Evolutionary conservation across 371 early-diverging fungal genomes (phyloP).

Genomic region (Gilbertella persicaria): DNA sequence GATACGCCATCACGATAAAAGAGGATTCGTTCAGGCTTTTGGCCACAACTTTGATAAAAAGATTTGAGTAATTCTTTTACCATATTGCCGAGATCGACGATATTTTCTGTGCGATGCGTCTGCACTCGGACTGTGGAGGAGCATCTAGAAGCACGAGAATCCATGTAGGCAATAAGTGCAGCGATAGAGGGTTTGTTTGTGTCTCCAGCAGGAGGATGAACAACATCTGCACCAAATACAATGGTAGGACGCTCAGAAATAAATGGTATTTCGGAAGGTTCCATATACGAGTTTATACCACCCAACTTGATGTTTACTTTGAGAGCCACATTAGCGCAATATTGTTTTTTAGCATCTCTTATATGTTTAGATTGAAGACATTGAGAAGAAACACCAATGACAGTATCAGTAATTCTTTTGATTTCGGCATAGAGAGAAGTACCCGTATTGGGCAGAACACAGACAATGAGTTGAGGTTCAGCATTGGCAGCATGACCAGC

Average conservation of each 20-base stretch:
- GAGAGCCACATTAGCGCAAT: conserved; percentile 68
- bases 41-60: conserved; percentile 67
- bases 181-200: conserved; percentile 80
- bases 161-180: conserved; percentile 61
- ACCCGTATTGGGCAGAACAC: conserved; percentile 81
- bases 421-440: conserved; percentile 85
- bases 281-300: conserved; percentile 64
- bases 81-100: conserved; percentile 79
- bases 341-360: conserved; percentile 61
- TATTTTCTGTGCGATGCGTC: conserved; percentile 80
- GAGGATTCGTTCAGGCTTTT: conserved; percentile 82
- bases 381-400: conserved; percentile 85
- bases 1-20: conserved; percentile 94
- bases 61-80: conserved; percentile 75
- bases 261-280: conserved; percentile 34
- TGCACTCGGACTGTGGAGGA: conserved; percentile 80
- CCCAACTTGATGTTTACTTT: conserved; percentile 87
- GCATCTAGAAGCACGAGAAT: conserved; percentile 79
- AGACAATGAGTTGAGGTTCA: conserved; percentile 77
- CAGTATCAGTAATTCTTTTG: conserved; percentile 91
- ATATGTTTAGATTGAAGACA: conserved; percentile 83
- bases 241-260: conserved; percentile 74
- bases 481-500: conserved; percentile 68
- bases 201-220: conserved; percentile 79
- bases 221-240: conserved; percentile 92